Percentiles rank a stretch among this genome's conserved stretches.
phyloP scores from a whole-genome alignment of 2,329 filamentous ascomycete genomes.

The Penicillium aurantiogriseum region DNA sequence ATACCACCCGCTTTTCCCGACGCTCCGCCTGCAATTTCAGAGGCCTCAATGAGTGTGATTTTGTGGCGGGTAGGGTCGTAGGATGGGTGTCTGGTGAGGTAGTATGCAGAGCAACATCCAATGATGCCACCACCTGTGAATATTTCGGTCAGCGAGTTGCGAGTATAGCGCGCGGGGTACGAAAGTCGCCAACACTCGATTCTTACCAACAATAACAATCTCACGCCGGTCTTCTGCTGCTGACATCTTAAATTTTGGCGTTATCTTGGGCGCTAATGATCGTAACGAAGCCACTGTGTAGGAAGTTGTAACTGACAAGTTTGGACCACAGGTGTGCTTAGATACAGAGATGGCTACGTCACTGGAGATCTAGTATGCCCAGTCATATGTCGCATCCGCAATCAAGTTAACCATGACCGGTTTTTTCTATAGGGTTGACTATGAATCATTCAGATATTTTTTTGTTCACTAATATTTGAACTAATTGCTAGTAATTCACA shows the following conservation, averaged over 20 bases:
- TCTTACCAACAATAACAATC: slow-evolving; percentile 43
- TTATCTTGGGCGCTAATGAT: slow-evolving; percentile 15
- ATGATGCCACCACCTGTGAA: slow-evolving; percentile 81
- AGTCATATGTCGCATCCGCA: slow-evolving; percentile 28
- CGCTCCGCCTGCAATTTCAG: slow-evolving; percentile 80
- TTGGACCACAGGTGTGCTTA: slow-evolving; percentile 4
- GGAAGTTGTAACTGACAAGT: not conserved
- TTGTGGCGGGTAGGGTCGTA: slow-evolving; percentile 73
- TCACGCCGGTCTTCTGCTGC: slow-evolving; percentile 32
- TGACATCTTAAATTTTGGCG: slow-evolving; percentile 32
- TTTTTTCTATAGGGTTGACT: not conserved
- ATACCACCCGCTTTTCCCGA: slow-evolving; percentile 94
- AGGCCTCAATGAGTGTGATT: slow-evolving; percentile 84
- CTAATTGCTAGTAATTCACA: slow-evolving; percentile 11
- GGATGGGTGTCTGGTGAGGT: slow-evolving; percentile 77
- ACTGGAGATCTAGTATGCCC: slow-evolving; percentile 15
- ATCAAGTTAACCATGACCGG: slow-evolving; percentile 1
- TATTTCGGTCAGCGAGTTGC: slow-evolving; percentile 15
- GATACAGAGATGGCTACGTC: slow-evolving; percentile 28
- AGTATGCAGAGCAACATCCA: slow-evolving; percentile 88
- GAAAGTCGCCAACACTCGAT: not conserved
- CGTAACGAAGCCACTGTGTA: slow-evolving; percentile 27
- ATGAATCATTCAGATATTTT: not conserved
- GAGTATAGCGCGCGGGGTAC: slow-evolving; percentile 25
- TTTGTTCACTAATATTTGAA: not conserved